Evolutionary conservation across 345 rosid species (phyloP), one percentile per base, ranked within the genome.

Genomic region (Lenwebbia sp.): DNA sequence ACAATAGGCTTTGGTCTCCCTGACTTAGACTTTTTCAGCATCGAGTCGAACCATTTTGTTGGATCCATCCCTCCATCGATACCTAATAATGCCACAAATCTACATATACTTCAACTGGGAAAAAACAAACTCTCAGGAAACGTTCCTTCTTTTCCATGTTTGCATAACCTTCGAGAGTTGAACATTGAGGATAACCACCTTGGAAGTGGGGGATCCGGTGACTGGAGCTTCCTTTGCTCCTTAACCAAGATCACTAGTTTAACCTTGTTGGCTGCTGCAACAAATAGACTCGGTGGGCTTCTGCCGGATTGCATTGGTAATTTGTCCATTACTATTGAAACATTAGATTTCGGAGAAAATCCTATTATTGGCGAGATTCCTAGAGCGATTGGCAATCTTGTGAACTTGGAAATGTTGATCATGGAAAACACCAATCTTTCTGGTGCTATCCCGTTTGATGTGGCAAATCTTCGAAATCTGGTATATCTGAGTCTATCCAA

Each of bases 1-100:
- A n/a, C n/a, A n/a, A 23, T 88, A 25, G 86, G 87, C 49, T 17
- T 40, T 22, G 74, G 28, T 17, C 88, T 88, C 4, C 92, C 92
- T 2, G 54, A 65, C 44, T 78, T 89, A 26, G 26, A 57, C 44
- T 0, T 7, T 6, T 28, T 88, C 10, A 22, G 19, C 40, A 37
- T 90, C 28, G 47, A 17, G 3, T 1, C 0, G 5, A 88, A 88
- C 55, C 84, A 23, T 2, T 60, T 90, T 14, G 51, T 86, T 12
- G 88, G 89, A 37, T 23, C 23, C 23, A 83, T 90, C 40, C 91
- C 87, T 1, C 13, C 21, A 47, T 85, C 88, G 8, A 10, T 88
- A 19, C 60, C 85, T 13, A 54, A 17, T 65, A 90, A 86, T 74
- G 83, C 86, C 22, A 76, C 90, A 14, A 30, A 47, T 30, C 84